Conservation (phyloP, 225 moss, liverwort and hornwort genomes). For the Pseudoscleropodium purum region DNA sequence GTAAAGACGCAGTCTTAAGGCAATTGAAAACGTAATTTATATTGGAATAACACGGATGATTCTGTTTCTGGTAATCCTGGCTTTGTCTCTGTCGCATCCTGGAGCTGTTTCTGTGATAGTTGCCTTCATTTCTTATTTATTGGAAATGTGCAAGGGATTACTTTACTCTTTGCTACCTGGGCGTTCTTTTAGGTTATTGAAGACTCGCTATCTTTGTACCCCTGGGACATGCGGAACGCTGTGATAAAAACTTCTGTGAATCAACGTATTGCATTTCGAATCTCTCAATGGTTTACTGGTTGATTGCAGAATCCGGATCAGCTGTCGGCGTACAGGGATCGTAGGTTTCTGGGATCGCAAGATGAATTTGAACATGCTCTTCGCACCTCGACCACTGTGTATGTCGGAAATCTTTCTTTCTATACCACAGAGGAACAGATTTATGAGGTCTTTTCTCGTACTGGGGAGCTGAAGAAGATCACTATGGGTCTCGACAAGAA, state of each 20-base stretch:
- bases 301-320: constrained; percentile 83
- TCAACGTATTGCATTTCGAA: neutral
- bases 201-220: neutral
- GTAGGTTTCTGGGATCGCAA: constrained; percentile 78
- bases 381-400: constrained; percentile 72
- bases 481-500: constrained; percentile 99
- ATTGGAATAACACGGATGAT: neutral
- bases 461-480: constrained; percentile 94
- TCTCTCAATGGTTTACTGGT: neutral
- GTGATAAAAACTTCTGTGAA: neutral
- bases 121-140: neutral
- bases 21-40: neutral
- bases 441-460: constrained; percentile 89
- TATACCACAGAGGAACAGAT: constrained; percentile 99
- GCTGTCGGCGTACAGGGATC: constrained; percentile 91
- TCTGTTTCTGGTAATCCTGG: neutral
- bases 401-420: constrained; percentile 93
- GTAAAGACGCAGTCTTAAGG: neutral
- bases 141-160: neutral
- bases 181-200: neutral
- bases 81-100: neutral
- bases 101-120: neutral
- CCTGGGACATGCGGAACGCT: neutral
- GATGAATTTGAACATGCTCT: constrained; percentile 89
- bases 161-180: neutral